Conservation (phyloP, 2,329 filamentous ascomycete species). For the Diaporthe aspalathi region DNA sequence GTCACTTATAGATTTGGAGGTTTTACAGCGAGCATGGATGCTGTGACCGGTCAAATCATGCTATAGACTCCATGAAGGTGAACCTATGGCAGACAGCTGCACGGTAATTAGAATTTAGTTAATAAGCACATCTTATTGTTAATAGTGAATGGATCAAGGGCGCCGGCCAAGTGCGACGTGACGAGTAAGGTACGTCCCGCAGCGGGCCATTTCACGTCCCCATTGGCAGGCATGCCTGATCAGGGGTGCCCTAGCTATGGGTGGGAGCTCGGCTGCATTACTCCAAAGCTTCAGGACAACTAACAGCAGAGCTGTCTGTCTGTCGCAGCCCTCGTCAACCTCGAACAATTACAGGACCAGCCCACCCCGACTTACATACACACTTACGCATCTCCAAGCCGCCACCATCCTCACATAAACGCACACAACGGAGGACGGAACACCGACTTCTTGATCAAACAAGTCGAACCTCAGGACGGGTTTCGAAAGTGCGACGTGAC, state of each 20-base stretch:
- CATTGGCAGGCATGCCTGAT: slow-evolving; percentile 24
- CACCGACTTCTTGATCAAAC: not conserved
- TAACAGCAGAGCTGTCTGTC: slow-evolving; percentile 40
- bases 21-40: not conserved
- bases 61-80: not conserved
- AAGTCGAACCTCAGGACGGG: not conserved
- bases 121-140: not conserved
- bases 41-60: not conserved
- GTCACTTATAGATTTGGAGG: no score
- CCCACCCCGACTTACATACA: not conserved
- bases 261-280: slow-evolving; percentile 43
- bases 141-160: not conserved
- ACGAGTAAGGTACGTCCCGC: slow-evolving; percentile 13
- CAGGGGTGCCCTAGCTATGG: slow-evolving; percentile 35
- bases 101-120: not conserved
- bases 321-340: slow-evolving; percentile 32
- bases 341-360: slow-evolving; percentile 30
- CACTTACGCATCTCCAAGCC: not conserved
- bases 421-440: not conserved
- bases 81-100: not conserved
- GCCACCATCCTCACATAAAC: not conserved
- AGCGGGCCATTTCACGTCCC: not conserved
- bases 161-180: not conserved
- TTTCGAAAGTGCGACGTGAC: slow-evolving; percentile 1
- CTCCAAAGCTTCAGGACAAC: slow-evolving; percentile 43